Base-by-base conservation (phyloP, 805 yeast genomes). In the Saccharomyces cerevisiae region DNA sequence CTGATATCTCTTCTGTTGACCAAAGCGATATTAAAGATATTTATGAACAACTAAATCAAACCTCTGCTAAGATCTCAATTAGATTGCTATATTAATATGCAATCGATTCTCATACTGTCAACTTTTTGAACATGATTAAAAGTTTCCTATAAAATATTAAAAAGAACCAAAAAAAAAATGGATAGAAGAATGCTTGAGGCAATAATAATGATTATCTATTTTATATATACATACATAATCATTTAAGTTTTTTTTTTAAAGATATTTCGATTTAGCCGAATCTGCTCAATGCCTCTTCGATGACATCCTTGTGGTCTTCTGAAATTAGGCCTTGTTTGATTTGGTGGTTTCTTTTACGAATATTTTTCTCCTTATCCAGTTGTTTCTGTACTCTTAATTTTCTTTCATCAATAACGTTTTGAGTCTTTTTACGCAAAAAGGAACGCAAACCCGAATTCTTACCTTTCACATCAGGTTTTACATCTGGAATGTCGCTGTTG, bases 1-100 rank as follows among this genome's bases (percentile, higher is more conserved):
- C 98, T 43, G 99, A 94, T 74, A 89, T 94, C 66, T 81, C 94
- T 46, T 87, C 87, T 60, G 97, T 92, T 52, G 81, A 84, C 63
- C 76, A 78, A 57, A 82, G 83, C 59, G 97, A 90, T 69, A 89
- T 94, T 74, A 89, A 87, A 73, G 76, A 82, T 27, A 80, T 94
- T 60, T 85, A 91, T 72, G 87, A 87, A 67, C 86, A 87, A 71
- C 81, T 94, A 65, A 95, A 87, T 73, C 81, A 82, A 68, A 92
- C 98, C 49, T 90, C 92, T 47, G 89, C 85, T 80, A 89, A 87
- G 73, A 87, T 94, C 66, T 84, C 87, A 55, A 90, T 96, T 64
- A 87, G 99, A 73, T 78, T 94, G 66, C 77, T 94, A 60, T 94
- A 94, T 70, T 92, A 55, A 29, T 2, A 17, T 13, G 11, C 6